These are phyloP conservation scores for Cryptococcus sp. DNA, from an alignment of 1,284 basidiomycete species.

Conservation along the genomic window DNA sequence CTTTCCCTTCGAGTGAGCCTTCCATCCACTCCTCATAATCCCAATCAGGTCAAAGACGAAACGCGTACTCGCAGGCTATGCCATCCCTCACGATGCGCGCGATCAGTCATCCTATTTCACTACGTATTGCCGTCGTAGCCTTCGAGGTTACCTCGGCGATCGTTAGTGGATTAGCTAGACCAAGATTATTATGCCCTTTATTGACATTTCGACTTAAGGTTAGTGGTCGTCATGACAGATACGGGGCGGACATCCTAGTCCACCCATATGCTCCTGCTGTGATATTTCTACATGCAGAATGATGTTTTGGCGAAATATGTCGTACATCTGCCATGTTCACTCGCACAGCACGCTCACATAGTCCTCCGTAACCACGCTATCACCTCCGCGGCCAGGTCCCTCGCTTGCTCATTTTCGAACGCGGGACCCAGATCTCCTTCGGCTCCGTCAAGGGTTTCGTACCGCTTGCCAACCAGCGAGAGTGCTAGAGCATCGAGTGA, in stretches of 20 bases:
- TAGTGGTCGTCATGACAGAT: constrained; percentile 52
- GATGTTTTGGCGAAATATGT: not conserved
- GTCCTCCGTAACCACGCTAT: constrained; percentile 43
- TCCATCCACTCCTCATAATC: not conserved
- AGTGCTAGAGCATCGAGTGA: constrained; percentile 37
- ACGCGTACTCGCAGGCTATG: constrained; percentile 1
- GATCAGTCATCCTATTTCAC: not conserved
- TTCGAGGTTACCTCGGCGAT: constrained; percentile 10
- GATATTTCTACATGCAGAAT: not conserved
- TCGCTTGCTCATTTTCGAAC: constrained; percentile 19
- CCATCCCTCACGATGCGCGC: constrained; percentile 5
- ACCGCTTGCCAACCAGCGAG: constrained; percentile 45
- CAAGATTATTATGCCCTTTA: constrained; percentile 32
- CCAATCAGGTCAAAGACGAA: constrained; percentile 10
- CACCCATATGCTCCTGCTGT: not conserved
- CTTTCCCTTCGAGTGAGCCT: not conserved
- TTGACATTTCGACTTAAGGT: constrained; percentile 47
- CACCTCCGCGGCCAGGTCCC: constrained; percentile 35
- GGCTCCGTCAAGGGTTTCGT: constrained; percentile 47
- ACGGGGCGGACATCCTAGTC: constrained; percentile 47
- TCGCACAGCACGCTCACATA: constrained; percentile 36
- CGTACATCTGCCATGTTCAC: not conserved
- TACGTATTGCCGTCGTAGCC: constrained; percentile 5
- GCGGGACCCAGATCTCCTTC: constrained; percentile 22
- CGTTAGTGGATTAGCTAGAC: constrained; percentile 6